Conservation (phyloP, 169 alveolate genomes). For the Pseudocohnilembus persalinus region DNA sequence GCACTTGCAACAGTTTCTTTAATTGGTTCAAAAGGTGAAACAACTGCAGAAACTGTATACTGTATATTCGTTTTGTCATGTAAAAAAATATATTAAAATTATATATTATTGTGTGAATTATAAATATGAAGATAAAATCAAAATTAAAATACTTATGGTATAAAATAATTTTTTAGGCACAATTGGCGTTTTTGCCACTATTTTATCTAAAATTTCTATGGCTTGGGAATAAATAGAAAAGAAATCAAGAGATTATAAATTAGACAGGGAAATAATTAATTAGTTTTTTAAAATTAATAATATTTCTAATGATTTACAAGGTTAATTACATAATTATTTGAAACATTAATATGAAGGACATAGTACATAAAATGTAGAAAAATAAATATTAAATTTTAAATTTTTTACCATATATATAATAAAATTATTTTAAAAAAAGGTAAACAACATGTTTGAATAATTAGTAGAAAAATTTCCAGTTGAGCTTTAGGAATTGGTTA, state of each 20-base stretch:
- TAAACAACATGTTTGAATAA: background rate
- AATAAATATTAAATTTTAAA: too few relatives aligned
- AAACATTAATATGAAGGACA: background rate
- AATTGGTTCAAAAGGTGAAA: background rate
- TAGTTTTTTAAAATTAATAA: too few relatives aligned
- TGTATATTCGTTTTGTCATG: background rate
- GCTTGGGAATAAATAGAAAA: background rate
- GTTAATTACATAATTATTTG: background rate
- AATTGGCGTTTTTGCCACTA: background rate
- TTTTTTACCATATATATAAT: too few relatives aligned
- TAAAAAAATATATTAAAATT: too few relatives aligned
- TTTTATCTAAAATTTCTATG: background rate
- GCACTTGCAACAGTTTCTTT: background rate
- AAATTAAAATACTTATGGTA: background rate
- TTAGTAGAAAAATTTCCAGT: background rate
- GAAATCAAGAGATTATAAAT: background rate
- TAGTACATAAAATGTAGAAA: background rate
- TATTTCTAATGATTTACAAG: background rate
- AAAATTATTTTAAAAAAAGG: background rate
- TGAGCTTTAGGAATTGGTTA: background rate
- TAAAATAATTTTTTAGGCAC: background rate
- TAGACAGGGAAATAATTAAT: background rate
- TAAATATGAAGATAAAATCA: too few relatives aligned
- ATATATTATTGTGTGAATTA: too few relatives aligned
- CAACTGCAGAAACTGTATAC: background rate